Conservation (phyloP, 1,284 basidiomycete species). For the Tilletia setariae region DNA sequence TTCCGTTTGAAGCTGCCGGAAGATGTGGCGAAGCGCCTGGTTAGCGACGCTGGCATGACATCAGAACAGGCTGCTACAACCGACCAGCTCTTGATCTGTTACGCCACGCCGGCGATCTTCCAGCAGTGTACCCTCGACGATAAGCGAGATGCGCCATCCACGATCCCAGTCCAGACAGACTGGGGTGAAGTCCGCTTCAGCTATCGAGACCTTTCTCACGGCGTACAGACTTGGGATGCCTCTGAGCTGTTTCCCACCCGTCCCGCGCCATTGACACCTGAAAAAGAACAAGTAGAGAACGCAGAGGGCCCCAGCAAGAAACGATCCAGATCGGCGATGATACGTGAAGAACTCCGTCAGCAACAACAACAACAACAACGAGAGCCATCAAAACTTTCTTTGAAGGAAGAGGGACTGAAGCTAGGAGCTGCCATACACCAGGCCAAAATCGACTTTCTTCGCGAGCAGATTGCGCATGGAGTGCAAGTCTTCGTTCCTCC, state of each 20-base stretch:
- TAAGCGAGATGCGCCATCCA: background rate
- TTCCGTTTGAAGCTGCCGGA: conserved; percentile 5
- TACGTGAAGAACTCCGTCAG: background rate
- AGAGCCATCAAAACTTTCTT: background rate
- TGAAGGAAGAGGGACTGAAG: too few relatives aligned
- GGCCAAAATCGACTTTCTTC: conserved; percentile 1
- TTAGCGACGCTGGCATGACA: background rate
- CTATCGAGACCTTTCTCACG: background rate
- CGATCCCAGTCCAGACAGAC: background rate
- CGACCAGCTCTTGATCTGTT: conserved; percentile 12
- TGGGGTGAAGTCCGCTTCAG: conserved; percentile 6
- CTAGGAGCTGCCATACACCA: background rate
- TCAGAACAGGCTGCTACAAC: background rate
- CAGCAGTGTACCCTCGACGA: background rate
- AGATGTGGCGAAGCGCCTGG: background rate
- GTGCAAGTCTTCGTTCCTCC: background rate
- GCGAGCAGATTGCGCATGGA: background rate
- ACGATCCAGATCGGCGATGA: conserved; percentile 5
- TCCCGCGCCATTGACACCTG: background rate
- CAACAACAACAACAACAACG: background rate
- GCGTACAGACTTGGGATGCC: background rate
- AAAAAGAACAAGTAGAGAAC: background rate
- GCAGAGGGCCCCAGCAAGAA: background rate
- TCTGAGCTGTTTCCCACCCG: background rate
- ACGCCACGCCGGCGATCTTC: background rate